Evolutionary conservation across 352 stramenopile genomes (phyloP).

Genomic region (Chrysophaeum taylorii): DNA sequence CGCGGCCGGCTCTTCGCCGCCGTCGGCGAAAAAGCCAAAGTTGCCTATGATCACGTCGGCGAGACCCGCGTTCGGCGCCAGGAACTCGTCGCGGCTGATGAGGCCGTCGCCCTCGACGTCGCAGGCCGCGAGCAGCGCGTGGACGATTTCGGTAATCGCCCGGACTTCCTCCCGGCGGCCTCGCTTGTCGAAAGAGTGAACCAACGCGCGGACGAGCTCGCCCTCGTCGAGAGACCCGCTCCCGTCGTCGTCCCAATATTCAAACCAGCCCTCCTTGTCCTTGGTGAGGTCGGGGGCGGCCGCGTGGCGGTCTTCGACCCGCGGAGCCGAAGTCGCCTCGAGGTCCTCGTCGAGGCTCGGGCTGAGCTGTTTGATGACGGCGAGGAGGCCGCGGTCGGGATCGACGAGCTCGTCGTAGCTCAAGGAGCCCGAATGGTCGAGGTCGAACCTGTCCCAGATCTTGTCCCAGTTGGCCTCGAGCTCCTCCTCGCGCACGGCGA

Average conservation of each 20-base stretch:
- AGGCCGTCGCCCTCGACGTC: not conserved
- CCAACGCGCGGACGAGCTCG: slow-evolving; percentile 14
- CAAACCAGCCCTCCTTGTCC: slow-evolving; percentile 16
- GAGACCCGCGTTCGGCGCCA: not conserved
- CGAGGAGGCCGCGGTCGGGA: not conserved
- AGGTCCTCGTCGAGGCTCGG: no score
- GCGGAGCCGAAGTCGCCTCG: not conserved
- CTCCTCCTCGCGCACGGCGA: not conserved
- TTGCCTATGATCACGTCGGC: not conserved
- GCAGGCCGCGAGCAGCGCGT: not conserved
- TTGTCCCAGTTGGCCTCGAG: slow-evolving; percentile 17
- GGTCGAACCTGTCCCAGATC: slow-evolving; percentile 15
- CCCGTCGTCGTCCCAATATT: slow-evolving; percentile 21
- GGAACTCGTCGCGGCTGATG: not conserved
- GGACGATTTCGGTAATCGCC: not conserved
- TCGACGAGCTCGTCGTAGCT: slow-evolving; percentile 8
- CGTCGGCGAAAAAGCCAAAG: not conserved
- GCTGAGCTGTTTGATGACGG: not conserved
- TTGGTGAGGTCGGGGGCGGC: not conserved
- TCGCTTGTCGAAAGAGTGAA: slow-evolving; percentile 8
- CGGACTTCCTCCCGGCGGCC: not conserved
- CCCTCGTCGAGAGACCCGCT: slow-evolving; percentile 4
- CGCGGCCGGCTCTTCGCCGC: not conserved
- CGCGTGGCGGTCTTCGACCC: not conserved
- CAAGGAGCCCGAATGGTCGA: slow-evolving; percentile 4